Base-by-base conservation (phyloP, 225 moss, liverwort and hornwort genomes). In the Ulota crispa region DNA sequence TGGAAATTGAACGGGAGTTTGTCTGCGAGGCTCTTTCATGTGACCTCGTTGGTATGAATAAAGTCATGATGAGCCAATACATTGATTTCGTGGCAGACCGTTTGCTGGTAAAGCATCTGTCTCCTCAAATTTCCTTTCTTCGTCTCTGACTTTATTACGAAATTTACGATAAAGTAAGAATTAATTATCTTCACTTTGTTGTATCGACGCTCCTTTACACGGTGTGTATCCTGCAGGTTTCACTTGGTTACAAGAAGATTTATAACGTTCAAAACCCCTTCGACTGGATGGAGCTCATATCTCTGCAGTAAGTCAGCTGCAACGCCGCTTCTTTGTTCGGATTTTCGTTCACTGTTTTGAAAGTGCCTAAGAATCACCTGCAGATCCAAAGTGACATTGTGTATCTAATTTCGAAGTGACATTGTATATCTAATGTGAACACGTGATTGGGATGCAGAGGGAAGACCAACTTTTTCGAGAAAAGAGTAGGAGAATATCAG, bases 271-370 rank as follows among this genome's bases (percentile, higher is more conserved):
- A 73, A 7, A 97, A 97, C 70, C 97, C 97, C 0, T 97, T 97
- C 54, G 97, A 97, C 59, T 95, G 95, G 92, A 97, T 95, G 97
- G 97, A 97, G 68, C 88, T 97, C 1, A 95, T 97, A 27, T 95
- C 97, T 21, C 77, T 95, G 47, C 97, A 97, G 97, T 96, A 89
- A 72, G 96, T 88, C 2, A 9, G 15, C 20, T 27, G n/a, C 0
- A 53, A 41, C 73, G 13, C 21, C 0, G 18, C 3, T 64, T 32
- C 31, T 65, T n/a, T 30, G 34, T n/a, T 16, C 14, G 21, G 18
- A 11, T 14, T 16, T 42, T 2, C 26, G 24, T 5, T 36, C 9
- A 12, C 28, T 16, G 23, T 52, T 16, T 28, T 52, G 53, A 23
- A 52, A 41, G 14, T n/a, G 9, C 0, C 8, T 4, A 20, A 6